These are phyloP conservation scores for Polysphondylium violaceum DNA, from an alignment of 78 protist species.

Conservation along the genomic window DNA sequence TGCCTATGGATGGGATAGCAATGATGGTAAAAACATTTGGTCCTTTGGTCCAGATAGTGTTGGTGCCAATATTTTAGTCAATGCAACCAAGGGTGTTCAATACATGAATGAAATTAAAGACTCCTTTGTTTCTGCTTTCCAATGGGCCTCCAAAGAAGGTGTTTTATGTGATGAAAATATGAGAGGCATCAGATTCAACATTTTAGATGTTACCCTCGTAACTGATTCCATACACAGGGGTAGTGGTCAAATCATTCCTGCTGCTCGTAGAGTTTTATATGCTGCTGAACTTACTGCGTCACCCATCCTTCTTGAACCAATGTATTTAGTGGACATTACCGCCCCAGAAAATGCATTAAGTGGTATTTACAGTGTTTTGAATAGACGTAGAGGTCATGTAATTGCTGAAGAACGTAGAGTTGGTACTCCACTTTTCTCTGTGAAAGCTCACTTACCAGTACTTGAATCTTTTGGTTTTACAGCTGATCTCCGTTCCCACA, in stretches of 20 bases:
- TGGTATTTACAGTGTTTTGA: slow-evolving; percentile 95
- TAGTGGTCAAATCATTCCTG: slow-evolving; percentile 95
- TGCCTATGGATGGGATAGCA: slow-evolving; percentile 91
- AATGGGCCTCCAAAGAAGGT: slow-evolving; percentile 97
- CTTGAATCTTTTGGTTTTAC: slow-evolving; percentile 99
- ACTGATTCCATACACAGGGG: slow-evolving; percentile 99
- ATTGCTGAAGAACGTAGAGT: slow-evolving; percentile 93
- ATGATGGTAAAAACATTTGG: slow-evolving; percentile 97
- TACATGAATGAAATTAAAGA: slow-evolving; percentile 98
- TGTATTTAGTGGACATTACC: slow-evolving; percentile 96
- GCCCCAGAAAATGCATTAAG: slow-evolving; percentile 93
- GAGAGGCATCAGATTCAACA: slow-evolving; percentile 96
- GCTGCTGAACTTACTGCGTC: slow-evolving; percentile 91
- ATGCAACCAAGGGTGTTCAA: slow-evolving; percentile 94
- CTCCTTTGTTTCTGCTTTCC: slow-evolving; percentile 96
- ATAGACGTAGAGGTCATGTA: slow-evolving; percentile 94
- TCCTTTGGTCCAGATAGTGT: slow-evolving; percentile 97
- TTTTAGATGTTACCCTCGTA: slow-evolving; percentile 97
- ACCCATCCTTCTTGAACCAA: slow-evolving; percentile 97
- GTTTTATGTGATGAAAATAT: slow-evolving; percentile 98
- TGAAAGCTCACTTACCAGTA: slow-evolving; percentile 98
- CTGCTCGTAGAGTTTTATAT: slow-evolving; percentile 94
- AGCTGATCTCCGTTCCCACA: slow-evolving; percentile 87
- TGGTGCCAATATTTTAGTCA: slow-evolving; percentile 98
- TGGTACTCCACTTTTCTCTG: slow-evolving; percentile 92